phyloP scores from a whole-genome alignment of 495 filamentous ascomycete genomes.

The Penicillium verhagenii region DNA sequence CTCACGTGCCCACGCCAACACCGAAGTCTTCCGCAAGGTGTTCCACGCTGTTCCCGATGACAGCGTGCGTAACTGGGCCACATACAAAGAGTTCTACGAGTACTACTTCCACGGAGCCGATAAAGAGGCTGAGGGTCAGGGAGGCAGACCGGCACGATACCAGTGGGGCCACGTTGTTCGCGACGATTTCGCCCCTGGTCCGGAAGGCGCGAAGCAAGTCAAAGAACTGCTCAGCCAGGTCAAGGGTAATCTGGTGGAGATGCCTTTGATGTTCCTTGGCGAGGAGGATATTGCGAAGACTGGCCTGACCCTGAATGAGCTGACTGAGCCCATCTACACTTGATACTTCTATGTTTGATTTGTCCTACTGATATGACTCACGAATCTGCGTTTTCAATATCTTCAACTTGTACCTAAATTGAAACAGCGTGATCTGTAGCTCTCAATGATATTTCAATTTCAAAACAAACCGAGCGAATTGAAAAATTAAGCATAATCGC shows the following conservation, averaged over 20 bases:
- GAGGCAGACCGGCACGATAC: slow-evolving; percentile 46
- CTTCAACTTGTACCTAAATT: slow-evolving; percentile 8
- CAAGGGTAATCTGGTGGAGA: slow-evolving; percentile 82
- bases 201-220: slow-evolving; percentile 64
- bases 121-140: slow-evolving; percentile 41
- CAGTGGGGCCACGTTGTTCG: slow-evolving; percentile 84
- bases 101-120: slow-evolving; percentile 64
- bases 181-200: slow-evolving; percentile 68
- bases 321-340: slow-evolving; percentile 85
- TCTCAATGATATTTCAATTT: background rate
- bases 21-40: slow-evolving; percentile 76
- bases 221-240: slow-evolving; percentile 78
- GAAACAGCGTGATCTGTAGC: background rate
- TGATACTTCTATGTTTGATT: slow-evolving; percentile 33
- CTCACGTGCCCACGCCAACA: slow-evolving; percentile 72
- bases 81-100: slow-evolving; percentile 82
- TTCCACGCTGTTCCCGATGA: slow-evolving; percentile 92
- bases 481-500: background rate
- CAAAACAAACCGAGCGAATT: background rate
- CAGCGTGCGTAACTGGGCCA: slow-evolving; percentile 71
- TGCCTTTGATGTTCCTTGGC: slow-evolving; percentile 86
- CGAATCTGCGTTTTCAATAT: background rate
- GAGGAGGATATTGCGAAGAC: slow-evolving; percentile 87
- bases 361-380: slow-evolving; percentile 4
- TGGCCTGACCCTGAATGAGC: slow-evolving; percentile 72